Evolutionary conservation across 164 flowering plant genomes (phyloP), one percentile per base, ranked within the genome.

Genomic region (Nymphaea colorata): DNA sequence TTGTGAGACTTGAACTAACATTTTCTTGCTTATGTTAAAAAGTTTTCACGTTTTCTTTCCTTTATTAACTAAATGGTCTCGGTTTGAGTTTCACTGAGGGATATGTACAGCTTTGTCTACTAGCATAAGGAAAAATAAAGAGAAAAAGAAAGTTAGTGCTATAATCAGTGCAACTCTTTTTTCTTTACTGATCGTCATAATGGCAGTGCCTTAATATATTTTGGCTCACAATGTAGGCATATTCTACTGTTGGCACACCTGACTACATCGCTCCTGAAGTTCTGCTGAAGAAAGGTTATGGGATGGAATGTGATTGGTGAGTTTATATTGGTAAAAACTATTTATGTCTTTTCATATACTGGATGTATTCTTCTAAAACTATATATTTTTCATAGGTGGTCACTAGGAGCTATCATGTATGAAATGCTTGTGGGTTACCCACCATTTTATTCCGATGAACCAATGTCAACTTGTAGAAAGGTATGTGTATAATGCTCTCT

Each of bases 351-450:
- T 42, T 59, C 17, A 8, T n/a, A 2, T 41, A 42, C 8, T 72
- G 64, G 64, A 41, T 61, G 11, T n/a, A 43, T 67, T 61, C 18
- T 17, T 41, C 42, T 41, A 43, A 14, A 73, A 15, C 45, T 15
- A 16, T 53, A 43, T 44, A 15, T 62, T 70, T 69, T 53, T 72
- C 69, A 42, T 25, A 84, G 87, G 87, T 82, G 87, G 87, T 84
- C 87, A 47, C 81, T 84, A 44, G 87, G 85, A 57, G 84, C 85
- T 59, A 83, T 83, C 15, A 81, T 83, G 86, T 79, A 69, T 72
- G 86, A 83, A 70, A 83, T 83, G 86, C 84, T 84, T 55, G 83
- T 84, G 68, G 87, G 87, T 11, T 84, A 77, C 72, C 87, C 87
- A 44, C 87, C 87, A 67, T 84, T 84, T 73, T 84, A 84, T 72